Evolutionary conservation across 257 asterid genomes (phyloP), one percentile per base, ranked within the genome.

Genomic region (Datura wrightii): DNA sequence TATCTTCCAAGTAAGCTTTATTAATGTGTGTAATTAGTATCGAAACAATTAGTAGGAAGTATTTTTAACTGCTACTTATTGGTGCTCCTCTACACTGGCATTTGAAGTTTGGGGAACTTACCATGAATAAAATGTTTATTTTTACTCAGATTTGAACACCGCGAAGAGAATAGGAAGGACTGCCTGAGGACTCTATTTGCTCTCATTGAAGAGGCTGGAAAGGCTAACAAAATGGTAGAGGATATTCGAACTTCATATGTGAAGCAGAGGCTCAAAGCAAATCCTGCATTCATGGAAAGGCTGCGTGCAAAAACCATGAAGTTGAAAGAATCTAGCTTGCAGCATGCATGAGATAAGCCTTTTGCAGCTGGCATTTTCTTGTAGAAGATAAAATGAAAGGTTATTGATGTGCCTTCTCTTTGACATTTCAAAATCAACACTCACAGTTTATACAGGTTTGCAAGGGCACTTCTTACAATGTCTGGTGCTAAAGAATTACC

Each of bases 121-220:
- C 81, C 10, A 10, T 11, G 60, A 48, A 24, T 74, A 14, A 71
- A 24, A 31, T 31, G 46, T 50, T 76, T 76, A 53, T 50, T 52
- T 50, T 76, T 8, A 8, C 82, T 52, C 87, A 96, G 99, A 89
- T 96, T 92, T 83, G 99, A 96, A 83, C 94, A 94, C 65, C 93
- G 99, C 11, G 98, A 94, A 86, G 99, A 96, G 92, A 96, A 96
- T 86, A 88, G 98, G 86, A 96, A 96, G 92, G 99, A 96, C 87
- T 96, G 99, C 90, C 91, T 94, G 34, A 90, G 98, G 86, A 94
- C 98, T 65, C 94, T 96, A 59, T 84, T 89, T 83, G 78, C 95
- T 70, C 86, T 96, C 83, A 90, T 96, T 15, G 98, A 94, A 87
- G 99, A 96, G 87, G 95, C 97, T 53, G 94, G 93, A 65, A 92